These are phyloP conservation scores for Wickerhamomyces subpelliculosus DNA, from an alignment of 805 yeast genomes.

Conservation along the genomic window DNA sequence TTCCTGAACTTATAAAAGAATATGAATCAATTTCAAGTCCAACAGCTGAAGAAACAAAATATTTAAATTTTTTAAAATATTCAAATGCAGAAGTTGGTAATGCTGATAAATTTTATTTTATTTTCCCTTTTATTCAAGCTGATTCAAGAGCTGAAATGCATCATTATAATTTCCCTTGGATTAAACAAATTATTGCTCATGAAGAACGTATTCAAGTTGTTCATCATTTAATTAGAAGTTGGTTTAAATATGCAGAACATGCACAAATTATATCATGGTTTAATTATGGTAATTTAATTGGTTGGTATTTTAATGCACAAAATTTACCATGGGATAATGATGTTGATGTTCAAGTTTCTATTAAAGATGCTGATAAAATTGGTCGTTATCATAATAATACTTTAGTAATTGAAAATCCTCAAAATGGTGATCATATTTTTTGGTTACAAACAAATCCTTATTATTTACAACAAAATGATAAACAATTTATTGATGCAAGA, in stretches of 20 bases:
- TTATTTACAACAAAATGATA: slow-evolving; percentile 30
- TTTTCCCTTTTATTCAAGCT: slow-evolving; percentile 18
- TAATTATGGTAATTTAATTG: slow-evolving; percentile 56
- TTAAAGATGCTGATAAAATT: slow-evolving; percentile 33
- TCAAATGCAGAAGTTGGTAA: slow-evolving; percentile 18
- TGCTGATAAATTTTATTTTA: slow-evolving; percentile 20
- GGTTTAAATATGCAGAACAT: slow-evolving; percentile 43
- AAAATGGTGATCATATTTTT: slow-evolving; percentile 25
- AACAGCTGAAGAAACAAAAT: slow-evolving; percentile 17
- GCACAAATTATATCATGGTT: slow-evolving; percentile 48
- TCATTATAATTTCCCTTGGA: slow-evolving; percentile 26
- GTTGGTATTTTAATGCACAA: slow-evolving; percentile 56
- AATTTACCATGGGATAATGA: slow-evolving; percentile 58
- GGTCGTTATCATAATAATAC: slow-evolving; percentile 44
- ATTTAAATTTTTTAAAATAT: slow-evolving; percentile 17
- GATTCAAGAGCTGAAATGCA: slow-evolving; percentile 22
- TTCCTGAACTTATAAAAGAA: slow-evolving; percentile 7
- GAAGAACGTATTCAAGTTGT: slow-evolving; percentile 25
- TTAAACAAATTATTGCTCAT: slow-evolving; percentile 22
- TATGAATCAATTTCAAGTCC: slow-evolving; percentile 10
- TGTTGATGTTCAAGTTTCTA: slow-evolving; percentile 55
- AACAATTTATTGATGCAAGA: slow-evolving; percentile 36
- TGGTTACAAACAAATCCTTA: slow-evolving; percentile 28
- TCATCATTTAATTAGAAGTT: slow-evolving; percentile 44
- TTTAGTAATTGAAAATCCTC: slow-evolving; percentile 35